Percentiles rank a stretch among this genome's conserved stretches.
These are phyloP conservation scores for Malus hybrid DNA, from an alignment of 331 rosid species.

Conservation along the genomic window DNA sequence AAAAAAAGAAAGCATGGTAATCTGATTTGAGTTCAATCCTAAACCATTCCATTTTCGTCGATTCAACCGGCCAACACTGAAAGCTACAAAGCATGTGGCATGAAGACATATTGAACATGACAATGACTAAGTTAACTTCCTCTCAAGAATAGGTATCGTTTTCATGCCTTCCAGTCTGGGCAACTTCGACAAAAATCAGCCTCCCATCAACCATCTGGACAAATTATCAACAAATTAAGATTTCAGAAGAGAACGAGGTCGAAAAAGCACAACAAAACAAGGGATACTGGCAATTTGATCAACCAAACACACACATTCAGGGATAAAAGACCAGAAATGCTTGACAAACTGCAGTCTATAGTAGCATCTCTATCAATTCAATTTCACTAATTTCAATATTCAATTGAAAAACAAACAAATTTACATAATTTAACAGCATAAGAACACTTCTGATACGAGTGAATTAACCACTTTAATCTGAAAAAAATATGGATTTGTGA, in stretches of 20 bases:
- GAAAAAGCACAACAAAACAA: too few relatives aligned
- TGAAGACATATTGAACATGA: neutral
- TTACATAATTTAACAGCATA: too few relatives aligned
- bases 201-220: constrained; percentile 70
- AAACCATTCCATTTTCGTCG: neutral
- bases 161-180: constrained; percentile 6
- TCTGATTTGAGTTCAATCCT: neutral
- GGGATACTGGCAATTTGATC: neutral
- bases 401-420: too few relatives aligned
- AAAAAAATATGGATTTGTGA: neutral
- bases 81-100: neutral
- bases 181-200: constrained; percentile 69
- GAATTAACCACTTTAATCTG: neutral
- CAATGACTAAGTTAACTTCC: neutral
- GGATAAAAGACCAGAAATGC: neutral
- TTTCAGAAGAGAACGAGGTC: neutral
- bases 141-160: constrained; percentile 5
- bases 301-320: neutral
- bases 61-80: neutral
- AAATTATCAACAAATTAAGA: neutral
- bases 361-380: too few relatives aligned
- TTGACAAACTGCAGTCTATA: neutral
- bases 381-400: too few relatives aligned
- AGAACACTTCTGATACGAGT: neutral
- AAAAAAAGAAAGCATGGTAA: too few relatives aligned